Evolutionary conservation across 1,284 basidiomycete species (phyloP).

Genomic region (Ganoderma lucidum): DNA sequence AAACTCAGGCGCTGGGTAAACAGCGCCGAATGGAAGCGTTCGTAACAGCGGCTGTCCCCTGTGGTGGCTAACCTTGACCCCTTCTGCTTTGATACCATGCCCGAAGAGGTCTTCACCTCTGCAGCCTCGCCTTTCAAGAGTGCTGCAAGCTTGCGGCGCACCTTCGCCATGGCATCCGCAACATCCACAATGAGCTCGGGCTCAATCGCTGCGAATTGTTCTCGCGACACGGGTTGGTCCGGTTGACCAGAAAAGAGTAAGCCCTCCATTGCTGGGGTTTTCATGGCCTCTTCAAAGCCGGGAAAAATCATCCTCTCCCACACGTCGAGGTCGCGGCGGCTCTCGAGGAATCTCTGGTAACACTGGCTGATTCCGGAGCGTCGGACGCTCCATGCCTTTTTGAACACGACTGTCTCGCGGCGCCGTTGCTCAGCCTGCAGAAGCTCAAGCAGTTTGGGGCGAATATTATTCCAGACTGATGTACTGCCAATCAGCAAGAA

Average conservation of each 20-base stretch:
- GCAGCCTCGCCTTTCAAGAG: neutral
- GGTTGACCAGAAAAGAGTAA: neutral
- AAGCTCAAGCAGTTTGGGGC: neutral
- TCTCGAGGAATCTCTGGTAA: neutral
- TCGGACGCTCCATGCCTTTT: neutral
- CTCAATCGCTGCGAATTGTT: neutral
- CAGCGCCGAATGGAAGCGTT: too few species aligned
- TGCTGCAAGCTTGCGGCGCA: neutral
- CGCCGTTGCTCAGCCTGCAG: neutral
- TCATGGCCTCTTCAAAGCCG: neutral
- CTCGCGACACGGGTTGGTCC: neutral
- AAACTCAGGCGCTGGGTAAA: too few species aligned
- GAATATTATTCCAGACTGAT: neutral
- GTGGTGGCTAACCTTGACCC: too few species aligned
- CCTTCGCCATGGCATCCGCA: neutral
- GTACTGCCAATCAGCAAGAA: neutral
- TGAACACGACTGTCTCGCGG: neutral
- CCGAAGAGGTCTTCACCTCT: too few species aligned
- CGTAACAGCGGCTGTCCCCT: neutral
- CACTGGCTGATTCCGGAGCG: neutral
- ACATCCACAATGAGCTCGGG: neutral
- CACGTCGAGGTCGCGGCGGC: neutral
- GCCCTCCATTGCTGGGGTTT: neutral
- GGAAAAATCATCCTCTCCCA: constrained; percentile 2
- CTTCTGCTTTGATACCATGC: neutral